Percentiles rank a stretch among this genome's conserved stretches.
Evolutionary conservation across 441 rosid genomes (phyloP).

Genomic region (Populus hybrid): DNA sequence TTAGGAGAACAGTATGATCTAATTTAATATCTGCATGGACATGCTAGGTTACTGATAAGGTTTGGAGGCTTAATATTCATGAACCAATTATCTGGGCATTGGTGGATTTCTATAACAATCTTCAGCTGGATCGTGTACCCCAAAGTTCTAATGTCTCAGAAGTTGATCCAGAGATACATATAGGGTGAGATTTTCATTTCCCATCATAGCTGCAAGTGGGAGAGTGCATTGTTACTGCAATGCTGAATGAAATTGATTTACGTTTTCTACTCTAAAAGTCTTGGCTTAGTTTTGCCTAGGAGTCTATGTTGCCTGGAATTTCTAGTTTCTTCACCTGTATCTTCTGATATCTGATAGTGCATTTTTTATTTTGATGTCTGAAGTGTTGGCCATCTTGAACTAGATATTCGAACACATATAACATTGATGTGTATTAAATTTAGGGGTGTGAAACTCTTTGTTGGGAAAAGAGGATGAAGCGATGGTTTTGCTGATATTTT

Average conservation of each 20-base stretch:
- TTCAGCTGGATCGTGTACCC: slow-evolving; percentile 81
- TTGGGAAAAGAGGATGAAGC: background rate
- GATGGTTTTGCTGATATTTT: background rate
- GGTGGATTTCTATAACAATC: slow-evolving; percentile 75
- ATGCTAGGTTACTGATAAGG: slow-evolving; percentile 77
- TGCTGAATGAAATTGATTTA: background rate
- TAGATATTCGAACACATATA: background rate
- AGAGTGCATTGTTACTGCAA: background rate
- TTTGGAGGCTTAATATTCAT: slow-evolving; percentile 92
- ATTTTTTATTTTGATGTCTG: background rate
- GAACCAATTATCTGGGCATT: slow-evolving; percentile 98
- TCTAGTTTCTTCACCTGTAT: background rate
- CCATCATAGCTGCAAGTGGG: slow-evolving; percentile 7
- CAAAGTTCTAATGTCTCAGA: slow-evolving; percentile 66
- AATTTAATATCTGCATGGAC: slow-evolving; percentile 10
- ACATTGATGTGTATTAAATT: background rate
- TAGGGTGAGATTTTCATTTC: slow-evolving; percentile 60
- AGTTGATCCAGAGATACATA: slow-evolving; percentile 98
- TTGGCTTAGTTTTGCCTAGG: background rate
- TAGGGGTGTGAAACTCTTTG: background rate
- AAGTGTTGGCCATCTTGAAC: background rate
- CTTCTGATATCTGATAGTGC: background rate
- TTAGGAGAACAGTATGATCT: slow-evolving; percentile 9
- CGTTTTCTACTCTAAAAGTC: background rate
- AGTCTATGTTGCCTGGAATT: background rate